Evolutionary conservation across 306 rosid genomes (phyloP), one percentile per base, ranked within the genome.

Genomic region (Glycine soja): DNA sequence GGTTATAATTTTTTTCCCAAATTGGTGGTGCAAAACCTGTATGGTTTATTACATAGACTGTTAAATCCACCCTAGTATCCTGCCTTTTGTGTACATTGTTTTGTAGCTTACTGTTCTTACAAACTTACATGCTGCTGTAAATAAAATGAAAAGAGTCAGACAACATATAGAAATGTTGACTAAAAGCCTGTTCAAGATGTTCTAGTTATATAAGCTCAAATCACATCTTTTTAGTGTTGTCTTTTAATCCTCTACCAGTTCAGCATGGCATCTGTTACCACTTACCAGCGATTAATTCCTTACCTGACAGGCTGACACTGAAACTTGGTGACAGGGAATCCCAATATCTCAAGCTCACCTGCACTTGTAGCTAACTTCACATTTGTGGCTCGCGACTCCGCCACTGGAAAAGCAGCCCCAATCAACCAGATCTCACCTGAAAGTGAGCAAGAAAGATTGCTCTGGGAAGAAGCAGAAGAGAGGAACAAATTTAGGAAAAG

Each of bases 401-500:
- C 69, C 66, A 90, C 93, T 0, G 97, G 93, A 76, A 90, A 90
- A 81, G 89, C 98, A 53, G 90, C 87, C 65, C 81, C 83, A 38
- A 82, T 93, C 18, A 93, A 92, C 88, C 92, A 81, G 77, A 81
- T 90, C 81, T 76, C 72, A 16, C 92, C 97, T 0, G 91, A 92
- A 90, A 91, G 83, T 8, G 89, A 88, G 42, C 65, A 70, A 62
- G 97, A 93, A 70, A 90, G 61, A 36, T 64, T 82, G 73, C 93
- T 91, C 4, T 91, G 98, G 97, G 88, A 84, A 76, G 97, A 90
- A 84, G 97, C 98, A 62, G 98, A 91, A 66, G 80, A 86, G 58
- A 90, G 92, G 87, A 91, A 87, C 88, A 81, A 72, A 80, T 72
- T 74, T 85, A 89, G 95, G 88, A 93, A 89, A 79, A 74, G 72